Conservation (phyloP, 2,329 filamentous ascomycete species). For the Bipolaris victoriae region DNA sequence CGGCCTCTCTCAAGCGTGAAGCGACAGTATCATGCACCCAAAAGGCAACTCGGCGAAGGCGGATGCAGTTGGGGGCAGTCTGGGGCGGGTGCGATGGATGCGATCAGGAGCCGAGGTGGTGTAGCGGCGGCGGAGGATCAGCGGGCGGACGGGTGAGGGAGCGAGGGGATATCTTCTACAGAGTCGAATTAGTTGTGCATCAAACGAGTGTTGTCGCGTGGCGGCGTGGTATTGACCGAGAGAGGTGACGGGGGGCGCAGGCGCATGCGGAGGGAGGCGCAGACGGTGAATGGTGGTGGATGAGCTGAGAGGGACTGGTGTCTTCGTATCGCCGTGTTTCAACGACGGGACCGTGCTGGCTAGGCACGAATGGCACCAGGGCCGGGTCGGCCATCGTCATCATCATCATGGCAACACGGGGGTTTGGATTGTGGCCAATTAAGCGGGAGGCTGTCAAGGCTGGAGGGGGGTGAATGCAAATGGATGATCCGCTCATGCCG, state of each 20-base stretch:
- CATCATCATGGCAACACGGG: not conserved
- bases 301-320: slow-evolving; percentile 11
- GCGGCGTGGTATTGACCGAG: slow-evolving; percentile 7
- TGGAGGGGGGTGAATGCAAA: too few relatives aligned
- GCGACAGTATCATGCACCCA: slow-evolving; percentile 28
- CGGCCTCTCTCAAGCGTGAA: slow-evolving; percentile 24
- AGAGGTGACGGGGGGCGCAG: slow-evolving; percentile 6
- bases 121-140: not conserved
- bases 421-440: not conserved
- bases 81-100: slow-evolving; percentile 1
- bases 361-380: not conserved
- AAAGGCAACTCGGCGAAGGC: slow-evolving; percentile 3
- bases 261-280: not conserved
- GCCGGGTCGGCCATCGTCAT: not conserved
- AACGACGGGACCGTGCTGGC: slow-evolving; percentile 10
- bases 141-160: slow-evolving; percentile 16
- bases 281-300: slow-evolving; percentile 1
- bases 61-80: slow-evolving; percentile 9
- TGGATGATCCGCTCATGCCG: too few relatives aligned
- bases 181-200: not conserved
- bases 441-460: too few relatives aligned
- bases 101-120: slow-evolving; percentile 1
- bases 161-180: slow-evolving; percentile 13
- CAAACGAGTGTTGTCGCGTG: not conserved
- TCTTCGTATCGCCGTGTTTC: slow-evolving; percentile 20